Conservation (phyloP, 495 filamentous ascomycete species). For the Penicillium ucsense region DNA sequence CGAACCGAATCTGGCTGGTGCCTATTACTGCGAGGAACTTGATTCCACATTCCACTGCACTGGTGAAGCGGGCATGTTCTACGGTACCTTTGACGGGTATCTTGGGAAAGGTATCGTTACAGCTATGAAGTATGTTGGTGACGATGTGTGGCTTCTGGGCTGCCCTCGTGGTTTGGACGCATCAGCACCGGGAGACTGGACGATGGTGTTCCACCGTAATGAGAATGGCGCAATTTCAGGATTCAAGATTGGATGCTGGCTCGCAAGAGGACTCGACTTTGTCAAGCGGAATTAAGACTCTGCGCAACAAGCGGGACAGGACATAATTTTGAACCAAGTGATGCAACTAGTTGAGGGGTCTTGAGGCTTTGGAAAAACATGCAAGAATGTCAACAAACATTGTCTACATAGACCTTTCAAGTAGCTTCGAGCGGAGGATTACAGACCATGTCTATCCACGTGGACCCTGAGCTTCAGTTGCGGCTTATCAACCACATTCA, state of each 20-base stretch:
- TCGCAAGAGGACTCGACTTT: constrained; percentile 17
- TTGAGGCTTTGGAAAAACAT: no score
- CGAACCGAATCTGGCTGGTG: constrained; percentile 8
- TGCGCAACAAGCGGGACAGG: neutral
- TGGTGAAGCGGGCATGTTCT: constrained; percentile 18
- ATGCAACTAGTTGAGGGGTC: no score
- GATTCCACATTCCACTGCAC: constrained; percentile 22
- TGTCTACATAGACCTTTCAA: no score
- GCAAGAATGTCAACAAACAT: no score
- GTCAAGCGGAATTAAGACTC: constrained; percentile 1
- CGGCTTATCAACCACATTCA: no score
- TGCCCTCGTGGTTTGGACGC: constrained; percentile 26
- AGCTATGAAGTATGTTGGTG: constrained; percentile 17
- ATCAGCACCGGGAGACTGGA: constrained; percentile 27
- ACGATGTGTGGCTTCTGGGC: constrained; percentile 21
- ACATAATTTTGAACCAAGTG: neutral
- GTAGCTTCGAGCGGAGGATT: no score
- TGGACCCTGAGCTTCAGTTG: no score
- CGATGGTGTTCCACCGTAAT: constrained; percentile 16
- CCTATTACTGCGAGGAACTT: constrained; percentile 18
- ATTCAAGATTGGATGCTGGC: constrained; percentile 24
- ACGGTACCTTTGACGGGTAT: constrained; percentile 24
- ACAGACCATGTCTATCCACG: no score
- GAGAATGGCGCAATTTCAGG: constrained; percentile 8
- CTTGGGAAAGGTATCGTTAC: constrained; percentile 17